These are phyloP conservation scores for Oehlia diaphana DNA, from an alignment of 192 early-diverging fungal species.

Conservation along the genomic window DNA sequence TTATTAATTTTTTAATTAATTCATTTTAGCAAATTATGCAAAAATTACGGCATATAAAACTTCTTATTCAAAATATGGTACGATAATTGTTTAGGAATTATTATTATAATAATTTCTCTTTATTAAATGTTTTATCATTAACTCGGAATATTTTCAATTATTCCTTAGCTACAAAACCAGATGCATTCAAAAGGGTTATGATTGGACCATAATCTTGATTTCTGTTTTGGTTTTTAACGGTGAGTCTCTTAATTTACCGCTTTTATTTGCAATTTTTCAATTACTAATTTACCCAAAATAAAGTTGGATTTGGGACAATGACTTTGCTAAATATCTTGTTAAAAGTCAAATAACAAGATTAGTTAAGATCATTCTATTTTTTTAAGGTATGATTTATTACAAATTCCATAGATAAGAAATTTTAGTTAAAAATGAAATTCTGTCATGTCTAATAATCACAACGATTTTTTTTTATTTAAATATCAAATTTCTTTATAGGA, in stretches of 20 bases:
- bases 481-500: too few species aligned
- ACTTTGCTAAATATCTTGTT: neutral
- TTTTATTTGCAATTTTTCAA: neutral
- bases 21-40: neutral
- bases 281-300: neutral
- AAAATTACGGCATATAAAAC: constrained; percentile 4
- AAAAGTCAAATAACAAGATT: neutral
- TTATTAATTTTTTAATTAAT: neutral
- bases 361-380: neutral
- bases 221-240: neutral
- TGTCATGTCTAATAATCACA: too few species aligned
- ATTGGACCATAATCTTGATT: constrained; percentile 3
- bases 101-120: neutral
- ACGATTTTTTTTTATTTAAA: too few species aligned
- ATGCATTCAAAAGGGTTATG: constrained; percentile 3
- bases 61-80: constrained; percentile 14
- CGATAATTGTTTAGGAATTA: neutral
- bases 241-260: neutral
- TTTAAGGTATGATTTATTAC: neutral
- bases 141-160: neutral
- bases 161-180: neutral
- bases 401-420: too few species aligned
- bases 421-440: too few species aligned
- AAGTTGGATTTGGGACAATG: neutral
- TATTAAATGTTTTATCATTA: neutral